Evolutionary conservation across 352 stramenopile species (phyloP), one percentile per base, ranked within the genome.

Genomic region (Albugo candida): DNA sequence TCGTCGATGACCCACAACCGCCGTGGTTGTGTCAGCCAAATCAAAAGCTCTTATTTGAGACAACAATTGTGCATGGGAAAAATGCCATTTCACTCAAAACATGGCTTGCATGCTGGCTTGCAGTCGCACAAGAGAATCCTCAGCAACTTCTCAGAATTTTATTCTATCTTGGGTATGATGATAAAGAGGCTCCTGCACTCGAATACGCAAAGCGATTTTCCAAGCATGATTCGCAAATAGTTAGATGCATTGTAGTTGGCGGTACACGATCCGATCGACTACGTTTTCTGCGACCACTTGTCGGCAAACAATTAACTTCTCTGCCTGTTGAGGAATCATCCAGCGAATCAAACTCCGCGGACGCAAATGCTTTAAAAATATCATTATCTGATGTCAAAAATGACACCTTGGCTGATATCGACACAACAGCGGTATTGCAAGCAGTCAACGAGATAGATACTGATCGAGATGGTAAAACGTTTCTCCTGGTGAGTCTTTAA

Each of bases 81-180:
- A 47, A 64, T 3, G 63, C 67, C 38, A 48, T 85, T 14, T 73
- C 72, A 5, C 55, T 78, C 3, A 54, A 64, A 6, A 63, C 69
- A 2, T 87, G 75, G 75, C 55, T 82, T 14, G 71, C 71, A 14
- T 76, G 70, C 47, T 84, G 74, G 67, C 74, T 64, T 44, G 79
- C 77, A 43, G 59, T 85, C 3, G 72, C 65, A 4, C 76, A 85
- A 43, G 74, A 83, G 47, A 84, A 84, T 48, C 72, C 77, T 10
- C 60, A 70, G 18, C 73, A 81, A 42, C 54, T 81, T 34, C 63
- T 91, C 36, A 72, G 83, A 54, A 76, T 71, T 17, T 52, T 91
- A 5, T 91, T 83, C 53, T 87, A 82, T 49, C 48, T 91, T 38
- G 77, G 77, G n/a, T 86, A 80, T 50, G 74, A 85, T 51, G 67